Base-by-base conservation (phyloP, 2,329 filamentous ascomycete species). In the Hymenoscyphus occultus region DNA sequence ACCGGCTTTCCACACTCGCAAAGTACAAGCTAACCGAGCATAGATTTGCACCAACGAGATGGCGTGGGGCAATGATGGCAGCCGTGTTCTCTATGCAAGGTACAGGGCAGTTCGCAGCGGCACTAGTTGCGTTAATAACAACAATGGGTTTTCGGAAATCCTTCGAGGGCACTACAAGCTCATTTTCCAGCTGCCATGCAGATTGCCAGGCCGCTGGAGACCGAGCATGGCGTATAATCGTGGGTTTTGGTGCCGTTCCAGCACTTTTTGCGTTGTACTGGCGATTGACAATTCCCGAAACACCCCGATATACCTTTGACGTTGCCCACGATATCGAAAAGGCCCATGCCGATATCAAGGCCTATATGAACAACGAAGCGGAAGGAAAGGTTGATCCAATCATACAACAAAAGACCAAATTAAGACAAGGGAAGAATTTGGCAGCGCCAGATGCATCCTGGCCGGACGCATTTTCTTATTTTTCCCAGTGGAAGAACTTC, bases 11-110 rank as follows among this genome's bases (percentile, higher is more conserved):
- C 19, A 28, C 19, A 22, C 19, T 22, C 19, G 3, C 19, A 13
- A 54, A 54, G 35, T 28, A 22, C 14, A 22, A 10, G 19, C 48
- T 54, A 22, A 54, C 35, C 10, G 13, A 9, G 12, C 56, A 45
- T 13, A 86, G 85, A 71, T 94, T 94, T 74, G 90, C 91, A 9
- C 92, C 90, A 2, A 94, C 91, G 13, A 86, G 89, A 72, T 93
- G 90, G 86, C 84, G 91, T 71, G 91, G 90, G 67, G 90, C 88
- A 65, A 94, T 95, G 89, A 90, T 95, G 81, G 90, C 88, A 12
- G 84, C 89, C 16, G 90, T 94, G 59, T 95, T 95, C 74, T 90
- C 90, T 45, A 93, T 93, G 90, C 91, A 95, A 73, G 90, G 90
- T 59, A 81, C 93, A 32, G 91, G 91, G n/a, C 90, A 94, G 73